phyloP scores from a whole-genome alignment of 164 flowering plant genomes.

The Aristolochia contorta region DNA sequence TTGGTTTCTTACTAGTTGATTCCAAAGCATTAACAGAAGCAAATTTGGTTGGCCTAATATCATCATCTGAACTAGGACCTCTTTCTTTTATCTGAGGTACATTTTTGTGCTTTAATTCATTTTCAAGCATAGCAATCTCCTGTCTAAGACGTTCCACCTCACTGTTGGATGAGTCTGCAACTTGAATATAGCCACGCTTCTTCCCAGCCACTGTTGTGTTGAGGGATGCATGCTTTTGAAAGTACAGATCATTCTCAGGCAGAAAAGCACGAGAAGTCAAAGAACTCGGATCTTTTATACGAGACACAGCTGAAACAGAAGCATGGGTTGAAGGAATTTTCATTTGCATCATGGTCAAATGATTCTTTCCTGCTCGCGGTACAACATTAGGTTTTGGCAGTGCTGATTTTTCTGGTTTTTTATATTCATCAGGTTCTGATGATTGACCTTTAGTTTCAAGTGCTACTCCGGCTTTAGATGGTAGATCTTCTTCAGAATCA shows the following conservation, averaged over 20 bases:
- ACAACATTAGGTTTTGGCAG: constrained; percentile 18
- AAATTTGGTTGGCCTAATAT: constrained; percentile 16
- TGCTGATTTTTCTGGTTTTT: constrained; percentile 19
- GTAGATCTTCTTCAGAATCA: constrained; percentile 37
- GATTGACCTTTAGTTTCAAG: constrained; percentile 15
- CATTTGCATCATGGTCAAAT: constrained; percentile 23
- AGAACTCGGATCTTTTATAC: constrained; percentile 22
- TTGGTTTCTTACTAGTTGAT: constrained; percentile 28
- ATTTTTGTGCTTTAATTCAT: constrained; percentile 46
- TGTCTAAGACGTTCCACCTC: constrained; percentile 64
- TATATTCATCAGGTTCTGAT: constrained; percentile 11
- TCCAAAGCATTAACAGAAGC: constrained; percentile 15
- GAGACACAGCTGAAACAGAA: constrained; percentile 24
- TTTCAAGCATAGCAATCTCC: constrained; percentile 70
- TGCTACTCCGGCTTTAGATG: constrained; percentile 7
- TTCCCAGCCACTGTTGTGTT: constrained; percentile 18
- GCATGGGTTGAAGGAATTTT: constrained; percentile 26
- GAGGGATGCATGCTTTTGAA: constrained; percentile 17
- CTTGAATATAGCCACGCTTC: constrained; percentile 26
- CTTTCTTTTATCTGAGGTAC: constrained; percentile 35
- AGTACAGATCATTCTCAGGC: constrained; percentile 20
- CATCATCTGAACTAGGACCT: constrained; percentile 17
- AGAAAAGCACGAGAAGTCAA: constrained; percentile 19
- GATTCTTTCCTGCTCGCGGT: constrained; percentile 15
- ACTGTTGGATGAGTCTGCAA: constrained; percentile 17